A percentile compares a stretch with the other conserved stretches of the same genome.
These are phyloP conservation scores for Candida sp. DNA, from an alignment of 1,139 yeast genomes.

Conservation along the genomic window DNA sequence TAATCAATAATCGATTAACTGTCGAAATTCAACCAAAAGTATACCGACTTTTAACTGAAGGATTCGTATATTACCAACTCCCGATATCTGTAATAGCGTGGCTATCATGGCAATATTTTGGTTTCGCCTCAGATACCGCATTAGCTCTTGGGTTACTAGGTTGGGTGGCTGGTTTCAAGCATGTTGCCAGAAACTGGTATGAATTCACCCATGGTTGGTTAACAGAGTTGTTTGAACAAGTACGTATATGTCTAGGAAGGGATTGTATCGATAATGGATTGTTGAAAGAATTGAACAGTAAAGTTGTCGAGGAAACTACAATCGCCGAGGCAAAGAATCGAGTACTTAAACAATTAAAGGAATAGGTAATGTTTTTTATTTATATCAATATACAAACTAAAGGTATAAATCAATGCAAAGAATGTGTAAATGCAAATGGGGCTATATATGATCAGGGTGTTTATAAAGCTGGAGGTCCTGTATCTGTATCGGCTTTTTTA, in stretches of 20 bases:
- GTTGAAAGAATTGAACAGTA: slow-evolving; percentile 26
- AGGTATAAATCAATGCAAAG: slow-evolving; percentile 3
- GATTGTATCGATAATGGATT: slow-evolving; percentile 40
- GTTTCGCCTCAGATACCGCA: slow-evolving; percentile 29
- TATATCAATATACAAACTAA: slow-evolving; percentile 2
- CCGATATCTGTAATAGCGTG: slow-evolving; percentile 34
- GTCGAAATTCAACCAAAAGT: slow-evolving; percentile 40
- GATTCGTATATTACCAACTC: slow-evolving; percentile 35
- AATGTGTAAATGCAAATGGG: slow-evolving; percentile 4
- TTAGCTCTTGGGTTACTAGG: slow-evolving; percentile 37
- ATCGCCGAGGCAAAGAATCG: slow-evolving; percentile 15
- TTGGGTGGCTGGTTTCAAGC: slow-evolving; percentile 41
- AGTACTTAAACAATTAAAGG: slow-evolving; percentile 12
- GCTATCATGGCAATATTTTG: slow-evolving; percentile 33
- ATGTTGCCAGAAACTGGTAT: slow-evolving; percentile 40
- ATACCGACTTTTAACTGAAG: slow-evolving; percentile 24
- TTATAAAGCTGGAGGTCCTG: slow-evolving; percentile 33
- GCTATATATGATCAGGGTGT: too few relatives aligned
- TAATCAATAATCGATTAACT: slow-evolving; percentile 24
- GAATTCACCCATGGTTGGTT: slow-evolving; percentile 27
- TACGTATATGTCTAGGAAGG: slow-evolving; percentile 30
- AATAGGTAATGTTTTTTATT: slow-evolving; percentile 1
- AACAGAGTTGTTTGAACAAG: slow-evolving; percentile 27
- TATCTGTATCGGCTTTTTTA: slow-evolving; percentile 10
- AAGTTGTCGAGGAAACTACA: slow-evolving; percentile 18